Base-by-base conservation (phyloP, 345 rosid species). In the Salix koriyanagi region DNA sequence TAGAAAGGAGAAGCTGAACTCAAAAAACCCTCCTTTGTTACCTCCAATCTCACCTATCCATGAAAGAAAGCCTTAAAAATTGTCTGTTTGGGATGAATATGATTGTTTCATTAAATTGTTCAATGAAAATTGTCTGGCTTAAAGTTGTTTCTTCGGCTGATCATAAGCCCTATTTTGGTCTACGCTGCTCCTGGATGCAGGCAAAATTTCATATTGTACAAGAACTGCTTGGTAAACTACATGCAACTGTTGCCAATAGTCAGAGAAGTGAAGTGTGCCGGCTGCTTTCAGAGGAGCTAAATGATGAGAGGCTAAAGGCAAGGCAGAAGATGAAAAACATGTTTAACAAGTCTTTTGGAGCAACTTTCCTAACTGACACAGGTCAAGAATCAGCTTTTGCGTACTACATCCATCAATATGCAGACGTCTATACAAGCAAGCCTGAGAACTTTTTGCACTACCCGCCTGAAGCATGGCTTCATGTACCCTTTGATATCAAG, bases 301-400 rank as follows among this genome's bases (percentile, higher is more conserved):
- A 95, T 82, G 81, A 78, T 64, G 92, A 86, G 77, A 90, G 99
- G 85, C 87, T 85, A 84, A 90, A 89, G 82, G 89, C 92, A n/a
- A 82, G 97, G 37, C 73, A 70, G 65, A 75, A 56, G 12, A 93
- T 96, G 99, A 96, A 92, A 85, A 81, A 78, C 73, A 91, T 96
- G 98, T 91, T 96, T 87, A 96, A 91, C 79, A 81, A 79, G 77
- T 93, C 94, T n/a, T 93, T 96, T 74, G 99, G 99, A 77, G 98
- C 99, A 64, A 96, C 99, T 48, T 93, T 93, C 78, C 91, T 96
- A 18, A 91, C 96, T 23, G 97, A 90, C 80, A 92, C 89, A 26
- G 95, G 94, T 78, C 98, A 94, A 84, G 97, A 94, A 84, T 94
- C 97, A 75, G 97, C 97, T 16, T 91, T 96, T 87, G 85, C 99